These are phyloP conservation scores for Xanthoconium stramineum DNA, from an alignment of 768 basidiomycete species.

Conservation along the genomic window DNA sequence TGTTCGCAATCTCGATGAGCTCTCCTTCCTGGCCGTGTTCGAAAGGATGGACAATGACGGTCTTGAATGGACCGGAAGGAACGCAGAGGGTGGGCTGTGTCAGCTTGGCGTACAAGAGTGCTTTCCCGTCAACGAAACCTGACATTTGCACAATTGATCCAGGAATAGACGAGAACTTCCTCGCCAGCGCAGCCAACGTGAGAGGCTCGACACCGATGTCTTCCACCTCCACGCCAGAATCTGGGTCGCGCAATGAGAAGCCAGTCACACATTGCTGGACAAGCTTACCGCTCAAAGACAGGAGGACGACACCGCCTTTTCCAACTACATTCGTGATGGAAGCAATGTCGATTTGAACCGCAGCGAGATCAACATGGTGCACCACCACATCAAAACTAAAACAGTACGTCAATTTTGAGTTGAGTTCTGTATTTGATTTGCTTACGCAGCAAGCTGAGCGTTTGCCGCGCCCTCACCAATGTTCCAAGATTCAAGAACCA, in stretches of 20 bases:
- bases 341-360: conserved; percentile 16
- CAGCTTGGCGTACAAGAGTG: conserved; percentile 15
- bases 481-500: conserved; percentile 22
- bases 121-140: conserved; percentile 9
- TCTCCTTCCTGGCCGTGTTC: conserved; percentile 26
- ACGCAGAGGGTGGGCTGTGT: conserved; percentile 10
- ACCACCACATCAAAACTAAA: conserved; percentile 12
- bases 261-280: neutral
- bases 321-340: conserved; percentile 26
- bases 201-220: conserved; percentile 13
- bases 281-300: conserved; percentile 21
- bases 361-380: conserved; percentile 20
- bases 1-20: conserved; percentile 24
- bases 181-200: conserved; percentile 9
- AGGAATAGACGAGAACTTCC: conserved; percentile 10
- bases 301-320: conserved; percentile 19
- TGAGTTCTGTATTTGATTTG: neutral
- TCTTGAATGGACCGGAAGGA: conserved; percentile 22
- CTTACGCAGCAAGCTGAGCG: conserved; percentile 13
- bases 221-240: conserved; percentile 17
- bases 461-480: conserved; percentile 4
- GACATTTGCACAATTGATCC: conserved; percentile 13
- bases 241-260: conserved; percentile 2
- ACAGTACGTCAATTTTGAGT: too few species aligned
- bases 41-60: conserved; percentile 26